Evolutionary conservation across 129 eudicot genomes (phyloP), one percentile per base, ranked within the genome.

Genomic region (Kitagawia praeruptora): DNA sequence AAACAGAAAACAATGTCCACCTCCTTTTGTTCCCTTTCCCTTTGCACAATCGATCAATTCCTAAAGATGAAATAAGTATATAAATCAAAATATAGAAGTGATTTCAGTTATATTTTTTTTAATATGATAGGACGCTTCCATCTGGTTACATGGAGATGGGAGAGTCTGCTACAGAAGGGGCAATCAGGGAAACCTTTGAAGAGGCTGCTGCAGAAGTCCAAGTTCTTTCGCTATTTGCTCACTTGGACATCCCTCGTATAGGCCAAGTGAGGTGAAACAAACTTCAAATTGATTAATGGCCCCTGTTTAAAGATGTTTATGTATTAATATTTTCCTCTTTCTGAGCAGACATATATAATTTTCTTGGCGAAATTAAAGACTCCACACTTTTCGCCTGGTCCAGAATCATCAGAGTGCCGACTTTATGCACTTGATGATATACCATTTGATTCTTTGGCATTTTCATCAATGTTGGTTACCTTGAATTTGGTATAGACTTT

Each of bases 131-230:
- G 98, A 95, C 98, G 12, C 97, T 95, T 77, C 98, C 98, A 4
- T 97, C 98, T 81, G 98, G 98, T 64, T 95, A 84, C 88, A 78
- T 95, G 97, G 98, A 95, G 86, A 87, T 87, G 31, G 98, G 98
- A 58, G 98, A 95, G 85, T 95, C 98, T 37, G 97, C 98, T 31
- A 83, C 91, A 3, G 96, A 95, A 83, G 98, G 98, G 16, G 98
- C 98, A 37, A 77, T 84, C 40, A 85, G 98, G 85, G 98, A 95
- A 78, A 95, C 98, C 23, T 84, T 93, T 87, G 98, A 95, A 87
- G 98, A 95, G 76, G 98, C 98, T 46, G 82, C 92, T 74, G 98
- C 98, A 74, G 91, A 95, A 87, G 98, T 95, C 70, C 87, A 95
- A 84, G 81, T 92, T 75, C 67, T 84, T 64, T 88, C 96, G 76